A percentile compares a stretch with the other conserved stretches of the same genome.
Evolutionary conservation across 495 filamentous ascomycete genomes (phyloP).

Genomic region (Annulohypoxylon stygium): DNA sequence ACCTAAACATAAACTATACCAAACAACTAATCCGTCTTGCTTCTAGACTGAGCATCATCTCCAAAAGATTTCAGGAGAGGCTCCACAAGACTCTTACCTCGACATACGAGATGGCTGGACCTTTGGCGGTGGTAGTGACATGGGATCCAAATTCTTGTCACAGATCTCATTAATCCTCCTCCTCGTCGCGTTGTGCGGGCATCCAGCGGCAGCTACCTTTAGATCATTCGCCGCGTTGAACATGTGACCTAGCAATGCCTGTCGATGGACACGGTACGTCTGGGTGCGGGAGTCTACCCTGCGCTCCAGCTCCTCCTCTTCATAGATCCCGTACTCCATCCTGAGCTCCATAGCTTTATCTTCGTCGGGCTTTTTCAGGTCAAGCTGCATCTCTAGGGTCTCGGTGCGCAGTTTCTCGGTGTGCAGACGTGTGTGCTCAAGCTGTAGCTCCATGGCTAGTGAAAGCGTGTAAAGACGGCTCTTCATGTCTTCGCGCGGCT

Average conservation of each 20-base stretch:
- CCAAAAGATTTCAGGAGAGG: too few relatives aligned
- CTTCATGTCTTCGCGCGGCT: background rate
- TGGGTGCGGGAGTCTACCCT: conserved; percentile 9
- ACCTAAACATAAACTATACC: too few relatives aligned
- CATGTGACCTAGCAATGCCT: background rate
- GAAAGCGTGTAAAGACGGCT: background rate
- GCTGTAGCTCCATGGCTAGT: background rate
- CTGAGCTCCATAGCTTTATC: background rate
- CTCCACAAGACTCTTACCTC: too few relatives aligned
- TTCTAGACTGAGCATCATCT: too few relatives aligned
- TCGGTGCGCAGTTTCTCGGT: background rate
- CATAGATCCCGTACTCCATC: conserved; percentile 6
- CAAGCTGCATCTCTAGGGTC: conserved; percentile 12
- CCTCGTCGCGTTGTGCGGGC: background rate
- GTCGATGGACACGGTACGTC: conserved; percentile 20
- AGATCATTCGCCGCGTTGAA: conserved; percentile 2
- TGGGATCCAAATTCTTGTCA: background rate
- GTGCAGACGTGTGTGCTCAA: background rate
- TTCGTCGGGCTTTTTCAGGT: conserved; percentile 3
- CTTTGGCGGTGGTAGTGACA: background rate
- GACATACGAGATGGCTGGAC: background rate
- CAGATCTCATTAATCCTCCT: background rate
- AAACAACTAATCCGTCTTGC: too few relatives aligned
- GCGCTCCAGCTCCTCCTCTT: conserved; percentile 7
- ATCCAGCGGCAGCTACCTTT: background rate